Percentiles rank a stretch among this genome's conserved stretches.
Conservation (phyloP, 352 stramenopile genomes). For the Phytophthora tentaculata region DNA sequence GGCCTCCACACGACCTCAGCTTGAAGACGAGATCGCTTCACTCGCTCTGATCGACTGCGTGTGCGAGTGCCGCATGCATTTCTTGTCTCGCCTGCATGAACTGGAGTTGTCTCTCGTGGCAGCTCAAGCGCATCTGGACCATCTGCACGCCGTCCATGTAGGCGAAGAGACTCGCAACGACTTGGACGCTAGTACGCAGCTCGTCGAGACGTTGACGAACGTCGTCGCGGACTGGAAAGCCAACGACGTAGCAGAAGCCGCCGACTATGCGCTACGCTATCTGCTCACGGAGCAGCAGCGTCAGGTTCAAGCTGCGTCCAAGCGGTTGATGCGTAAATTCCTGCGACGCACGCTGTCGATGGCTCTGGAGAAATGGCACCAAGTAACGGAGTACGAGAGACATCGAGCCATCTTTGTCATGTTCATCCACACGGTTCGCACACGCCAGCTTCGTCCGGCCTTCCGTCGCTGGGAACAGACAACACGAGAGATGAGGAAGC, state of each 20-base stretch:
- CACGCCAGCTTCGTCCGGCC: slow-evolving; percentile 56
- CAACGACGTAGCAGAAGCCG: slow-evolving; percentile 58
- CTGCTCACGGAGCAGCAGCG: slow-evolving; percentile 59
- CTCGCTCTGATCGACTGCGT: slow-evolving; percentile 47
- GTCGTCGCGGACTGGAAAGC: slow-evolving; percentile 47
- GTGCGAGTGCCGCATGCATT: slow-evolving; percentile 50
- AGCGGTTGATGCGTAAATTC: slow-evolving; percentile 53
- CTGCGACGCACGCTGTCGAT: slow-evolving; percentile 44
- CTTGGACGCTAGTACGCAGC: slow-evolving; percentile 55
- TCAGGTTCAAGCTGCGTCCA: slow-evolving; percentile 55
- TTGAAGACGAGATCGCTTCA: slow-evolving; percentile 37
- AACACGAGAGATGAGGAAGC: slow-evolving; percentile 48
- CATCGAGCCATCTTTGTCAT: slow-evolving; percentile 47
- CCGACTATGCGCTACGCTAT: slow-evolving; percentile 70
- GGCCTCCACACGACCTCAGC: slow-evolving; percentile 9
- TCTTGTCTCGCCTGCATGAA: slow-evolving; percentile 51
- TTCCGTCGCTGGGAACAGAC: slow-evolving; percentile 66
- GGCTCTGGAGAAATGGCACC: slow-evolving; percentile 55
- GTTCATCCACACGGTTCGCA: slow-evolving; percentile 55
- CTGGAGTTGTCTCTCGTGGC: slow-evolving; percentile 50
- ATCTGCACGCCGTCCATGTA: slow-evolving; percentile 54
- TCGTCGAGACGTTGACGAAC: slow-evolving; percentile 44
- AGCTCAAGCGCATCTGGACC: slow-evolving; percentile 38
- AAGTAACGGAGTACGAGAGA: slow-evolving; percentile 50
- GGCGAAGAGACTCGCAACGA: slow-evolving; percentile 77